Percentiles rank a stretch among this genome's conserved stretches.
Conservation (phyloP, 2,329 filamentous ascomycete genomes). For the Alternaria gansuensis region DNA sequence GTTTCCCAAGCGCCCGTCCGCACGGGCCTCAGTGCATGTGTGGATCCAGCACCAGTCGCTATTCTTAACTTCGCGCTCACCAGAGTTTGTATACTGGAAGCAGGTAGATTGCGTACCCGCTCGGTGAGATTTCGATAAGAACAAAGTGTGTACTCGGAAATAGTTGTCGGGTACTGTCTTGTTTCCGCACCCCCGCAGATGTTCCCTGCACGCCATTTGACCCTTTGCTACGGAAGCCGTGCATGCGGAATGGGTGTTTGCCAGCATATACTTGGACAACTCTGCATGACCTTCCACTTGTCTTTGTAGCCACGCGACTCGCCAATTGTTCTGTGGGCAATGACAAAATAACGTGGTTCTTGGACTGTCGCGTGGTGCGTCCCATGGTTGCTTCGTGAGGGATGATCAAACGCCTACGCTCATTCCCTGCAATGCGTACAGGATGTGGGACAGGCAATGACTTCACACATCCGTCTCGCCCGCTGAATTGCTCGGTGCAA, state of each 20-base stretch:
- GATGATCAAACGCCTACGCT: constrained; percentile 9
- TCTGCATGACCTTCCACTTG: neutral
- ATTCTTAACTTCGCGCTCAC: constrained; percentile 27
- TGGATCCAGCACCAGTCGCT: constrained; percentile 19
- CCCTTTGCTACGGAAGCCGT: neutral
- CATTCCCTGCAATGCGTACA: neutral
- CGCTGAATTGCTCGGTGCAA: neutral
- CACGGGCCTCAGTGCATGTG: constrained; percentile 22
- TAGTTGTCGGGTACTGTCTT: neutral
- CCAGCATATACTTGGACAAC: neutral
- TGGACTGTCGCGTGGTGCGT: constrained; percentile 3
- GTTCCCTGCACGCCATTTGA: constrained; percentile 5
- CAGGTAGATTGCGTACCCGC: constrained; percentile 21
- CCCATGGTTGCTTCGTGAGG: constrained; percentile 1
- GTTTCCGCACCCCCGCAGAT: constrained; percentile 3
- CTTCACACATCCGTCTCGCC: neutral
- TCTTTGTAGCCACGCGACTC: neutral
- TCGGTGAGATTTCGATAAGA: constrained; percentile 5
- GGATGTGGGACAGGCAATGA: neutral
- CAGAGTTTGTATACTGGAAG: constrained; percentile 5
- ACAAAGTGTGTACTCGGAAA: neutral
- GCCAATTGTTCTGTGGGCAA: neutral
- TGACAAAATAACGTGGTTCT: neutral
- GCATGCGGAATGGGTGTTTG: neutral
- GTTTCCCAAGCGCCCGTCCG: constrained; percentile 25